These are phyloP conservation scores for Lathyrus oleraceus DNA, from an alignment of 306 rosid genomes.

Conservation along the genomic window DNA sequence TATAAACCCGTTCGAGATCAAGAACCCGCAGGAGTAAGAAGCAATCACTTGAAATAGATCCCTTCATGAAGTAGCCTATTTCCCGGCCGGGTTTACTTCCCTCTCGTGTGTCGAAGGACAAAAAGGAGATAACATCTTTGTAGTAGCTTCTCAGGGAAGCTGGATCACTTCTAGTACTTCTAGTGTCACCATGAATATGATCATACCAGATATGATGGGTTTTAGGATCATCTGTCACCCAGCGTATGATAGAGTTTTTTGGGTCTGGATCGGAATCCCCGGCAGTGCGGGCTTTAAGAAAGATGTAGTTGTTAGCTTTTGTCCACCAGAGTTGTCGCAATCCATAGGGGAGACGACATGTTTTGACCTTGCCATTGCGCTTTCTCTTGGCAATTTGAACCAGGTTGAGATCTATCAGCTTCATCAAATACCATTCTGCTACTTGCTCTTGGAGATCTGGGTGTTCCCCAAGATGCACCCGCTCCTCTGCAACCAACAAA, in stretches of 20 bases:
- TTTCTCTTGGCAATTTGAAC: constrained; percentile 34
- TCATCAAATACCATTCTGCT: constrained; percentile 25
- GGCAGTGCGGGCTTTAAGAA: not conserved
- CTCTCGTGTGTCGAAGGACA: constrained; percentile 36
- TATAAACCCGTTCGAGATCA: constrained; percentile 49
- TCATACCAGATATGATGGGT: not conserved
- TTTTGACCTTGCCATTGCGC: constrained; percentile 34
- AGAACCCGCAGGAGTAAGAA: constrained; percentile 31
- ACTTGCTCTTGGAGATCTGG: constrained; percentile 20
- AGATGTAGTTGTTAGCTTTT: not conserved
- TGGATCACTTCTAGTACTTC: not conserved
- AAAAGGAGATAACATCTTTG: constrained; percentile 16
- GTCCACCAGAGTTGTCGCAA: constrained; percentile 7
- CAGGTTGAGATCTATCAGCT: constrained; percentile 31
- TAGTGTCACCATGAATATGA: constrained; percentile 21
- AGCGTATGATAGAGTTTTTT: not conserved
- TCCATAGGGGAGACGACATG: constrained; percentile 33
- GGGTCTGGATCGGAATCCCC: not conserved
- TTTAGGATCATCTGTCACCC: constrained; percentile 15
- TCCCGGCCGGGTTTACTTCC: constrained; percentile 44
- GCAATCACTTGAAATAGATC: not conserved
- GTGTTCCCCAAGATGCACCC: not conserved
- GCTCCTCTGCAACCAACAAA: constrained; percentile 44
- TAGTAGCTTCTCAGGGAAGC: not conserved
- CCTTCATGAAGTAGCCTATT: not conserved